Conservation (phyloP, 2,329 filamentous ascomycete genomes). For the Talaromyces sp. region DNA sequence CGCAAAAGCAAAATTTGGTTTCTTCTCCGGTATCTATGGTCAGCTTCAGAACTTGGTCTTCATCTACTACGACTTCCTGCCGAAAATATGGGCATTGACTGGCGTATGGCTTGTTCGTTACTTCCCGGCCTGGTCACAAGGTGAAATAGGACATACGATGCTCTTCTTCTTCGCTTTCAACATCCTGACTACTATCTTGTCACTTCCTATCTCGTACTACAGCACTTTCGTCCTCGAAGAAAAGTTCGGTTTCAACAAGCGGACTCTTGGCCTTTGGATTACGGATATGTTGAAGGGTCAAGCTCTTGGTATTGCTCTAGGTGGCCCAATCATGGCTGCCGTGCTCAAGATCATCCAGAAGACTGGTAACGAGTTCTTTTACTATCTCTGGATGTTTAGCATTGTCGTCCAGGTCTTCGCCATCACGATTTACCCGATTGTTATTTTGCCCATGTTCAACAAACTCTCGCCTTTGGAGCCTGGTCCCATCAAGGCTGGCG, state of each 20-base stretch:
- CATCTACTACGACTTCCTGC: slow-evolving; percentile 86
- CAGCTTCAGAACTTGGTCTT: slow-evolving; percentile 86
- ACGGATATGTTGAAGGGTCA: slow-evolving; percentile 90
- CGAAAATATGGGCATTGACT: slow-evolving; percentile 81
- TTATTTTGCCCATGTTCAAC: slow-evolving; percentile 94
- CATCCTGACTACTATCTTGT: slow-evolving; percentile 72
- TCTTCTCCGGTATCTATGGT: slow-evolving; percentile 75
- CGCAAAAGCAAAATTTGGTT: slow-evolving; percentile 86
- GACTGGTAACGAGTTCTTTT: slow-evolving; percentile 93
- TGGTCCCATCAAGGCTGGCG: slow-evolving; percentile 79
- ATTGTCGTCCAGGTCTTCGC: slow-evolving; percentile 86
- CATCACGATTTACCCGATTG: slow-evolving; percentile 93
- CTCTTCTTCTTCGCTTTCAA: slow-evolving; percentile 87
- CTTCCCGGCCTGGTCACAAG: slow-evolving; percentile 73
- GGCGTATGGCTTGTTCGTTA: slow-evolving; percentile 70
- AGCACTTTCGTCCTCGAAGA: slow-evolving; percentile 94
- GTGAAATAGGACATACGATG: slow-evolving; percentile 91
- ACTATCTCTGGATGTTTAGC: slow-evolving; percentile 94
- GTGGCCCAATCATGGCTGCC: slow-evolving; percentile 81
- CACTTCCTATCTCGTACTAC: slow-evolving; percentile 80
- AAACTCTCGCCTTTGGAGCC: slow-evolving; percentile 90
- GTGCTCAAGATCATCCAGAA: slow-evolving; percentile 93
- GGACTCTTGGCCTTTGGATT: slow-evolving; percentile 82
- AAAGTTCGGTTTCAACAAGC: slow-evolving; percentile 98
- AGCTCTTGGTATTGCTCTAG: slow-evolving; percentile 71